Base-by-base conservation (phyloP, 192 early-diverging fungal species). In the Coemansia pectinata region DNA sequence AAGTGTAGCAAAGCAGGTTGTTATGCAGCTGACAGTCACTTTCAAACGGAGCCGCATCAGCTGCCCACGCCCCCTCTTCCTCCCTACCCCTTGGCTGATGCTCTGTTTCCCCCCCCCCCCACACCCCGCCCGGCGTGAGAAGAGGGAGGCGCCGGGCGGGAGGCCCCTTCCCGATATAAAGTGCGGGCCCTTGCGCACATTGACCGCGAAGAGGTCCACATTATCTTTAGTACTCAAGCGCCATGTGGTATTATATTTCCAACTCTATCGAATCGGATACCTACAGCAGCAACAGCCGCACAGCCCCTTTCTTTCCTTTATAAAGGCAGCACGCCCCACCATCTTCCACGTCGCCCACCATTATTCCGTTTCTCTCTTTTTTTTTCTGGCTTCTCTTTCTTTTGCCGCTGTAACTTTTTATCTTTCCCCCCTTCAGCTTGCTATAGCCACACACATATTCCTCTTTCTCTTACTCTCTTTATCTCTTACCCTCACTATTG, bases 41-140 rank as follows among this genome's bases (percentile, higher is more conserved):
- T 27, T 27, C 55, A 52, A 52, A 23, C 48, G 9, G 21, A 52
- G n/a, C 19, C 14, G 12, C 25, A 31, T 57, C 33, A 61, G 36
- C 59, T 39, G 59, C 34, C 36, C 59, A 39, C 33, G 8, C 19
- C 36, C 59, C n/a, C 27, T 27, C 27, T 27, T 27, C 27, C 27
- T 27, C 27, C 59, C 59, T 19, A 8, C 2, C 57, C 33, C 7
- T 31, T n/a, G 59, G 29, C 5, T 9, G 57, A 6, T 36, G 27
- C 31, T 7, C 31, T n/a, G 31, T 31, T 34, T 17, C 19, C 21
- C 21, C 0, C 21, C 0, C 21, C 21, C 59, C 34, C 59, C 59
- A 61, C 36, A 61, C 59, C 36, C 59, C 19, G 36, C 59, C 59
- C 36, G 59, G 59, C 59, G 59, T 61, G 59, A 61, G 59, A 61